Evolutionary conservation across 805 yeast genomes (phyloP).

Genomic region (Torulaspora indica): DNA sequence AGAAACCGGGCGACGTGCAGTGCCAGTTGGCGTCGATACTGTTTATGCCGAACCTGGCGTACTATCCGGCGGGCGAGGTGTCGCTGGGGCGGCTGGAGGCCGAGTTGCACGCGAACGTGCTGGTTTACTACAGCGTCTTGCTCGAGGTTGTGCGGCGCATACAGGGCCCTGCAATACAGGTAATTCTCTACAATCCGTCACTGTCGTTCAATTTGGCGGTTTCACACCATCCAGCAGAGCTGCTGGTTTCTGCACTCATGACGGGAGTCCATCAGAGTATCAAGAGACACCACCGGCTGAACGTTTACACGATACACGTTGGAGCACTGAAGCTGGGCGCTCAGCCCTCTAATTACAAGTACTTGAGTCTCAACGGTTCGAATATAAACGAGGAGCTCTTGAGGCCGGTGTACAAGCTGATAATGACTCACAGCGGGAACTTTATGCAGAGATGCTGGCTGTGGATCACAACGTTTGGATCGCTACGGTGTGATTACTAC

Average conservation of each 20-base stretch:
- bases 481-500: constrained; percentile 14
- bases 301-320: constrained; percentile 24
- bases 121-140: constrained; percentile 24
- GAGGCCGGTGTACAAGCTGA: constrained; percentile 28
- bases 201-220: constrained; percentile 25
- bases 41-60: constrained; percentile 34
- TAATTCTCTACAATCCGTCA: constrained; percentile 32
- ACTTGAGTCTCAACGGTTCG: constrained; percentile 25
- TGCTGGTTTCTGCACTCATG: constrained; percentile 30
- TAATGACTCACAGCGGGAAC: constrained; percentile 25
- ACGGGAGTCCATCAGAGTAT: constrained; percentile 21
- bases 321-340: constrained; percentile 32
- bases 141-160: constrained; percentile 25
- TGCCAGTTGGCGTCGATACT: constrained; percentile 25
- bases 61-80: constrained; percentile 29
- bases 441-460: constrained; percentile 13
- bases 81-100: constrained; percentile 21
- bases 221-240: constrained; percentile 29
- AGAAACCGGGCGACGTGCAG: constrained; percentile 8
- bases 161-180: constrained; percentile 16
- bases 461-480: constrained; percentile 16
- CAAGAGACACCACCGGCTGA: constrained; percentile 12
- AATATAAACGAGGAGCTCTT: constrained; percentile 25
- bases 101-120: constrained; percentile 27
- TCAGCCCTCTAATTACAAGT: constrained; percentile 34